Conservation (phyloP, 306 rosid species). For the Rubus idaeus region DNA sequence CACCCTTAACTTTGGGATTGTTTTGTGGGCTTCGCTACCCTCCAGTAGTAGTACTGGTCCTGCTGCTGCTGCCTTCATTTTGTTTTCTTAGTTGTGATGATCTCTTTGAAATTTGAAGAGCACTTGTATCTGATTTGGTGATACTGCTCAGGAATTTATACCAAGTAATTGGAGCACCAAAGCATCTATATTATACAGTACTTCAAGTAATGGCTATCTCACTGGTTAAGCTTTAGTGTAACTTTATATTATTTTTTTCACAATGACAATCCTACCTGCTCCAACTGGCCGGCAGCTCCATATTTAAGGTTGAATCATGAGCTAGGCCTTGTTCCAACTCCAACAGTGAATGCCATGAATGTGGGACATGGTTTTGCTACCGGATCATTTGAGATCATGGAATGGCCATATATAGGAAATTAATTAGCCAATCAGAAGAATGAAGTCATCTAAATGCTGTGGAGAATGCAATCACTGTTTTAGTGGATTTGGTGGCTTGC, state of each 20-base stretch:
- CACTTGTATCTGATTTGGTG: neutral
- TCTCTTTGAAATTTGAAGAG: neutral
- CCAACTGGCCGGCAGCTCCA: neutral
- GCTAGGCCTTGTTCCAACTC: conserved; percentile 23
- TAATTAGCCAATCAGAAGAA: neutral
- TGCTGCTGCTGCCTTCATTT: conserved; percentile 20
- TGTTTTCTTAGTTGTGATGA: neutral
- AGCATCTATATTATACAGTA: neutral
- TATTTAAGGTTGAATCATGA: neutral
- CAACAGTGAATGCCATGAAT: conserved; percentile 11
- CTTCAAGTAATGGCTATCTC: neutral
- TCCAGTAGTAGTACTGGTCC: neutral
- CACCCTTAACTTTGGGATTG: neutral
- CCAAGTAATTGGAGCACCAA: neutral
- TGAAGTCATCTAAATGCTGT: conserved; percentile 7
- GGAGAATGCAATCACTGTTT: conserved; percentile 12
- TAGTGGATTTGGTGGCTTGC: conserved; percentile 23
- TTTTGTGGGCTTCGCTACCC: conserved; percentile 18
- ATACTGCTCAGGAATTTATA: neutral
- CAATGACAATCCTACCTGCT: conserved; percentile 20
- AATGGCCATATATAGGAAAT: neutral
- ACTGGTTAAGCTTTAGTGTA: neutral
- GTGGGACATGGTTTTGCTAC: neutral
- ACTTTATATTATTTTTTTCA: neutral
- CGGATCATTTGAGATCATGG: neutral